These are phyloP conservation scores for Phytophthora cactorum DNA, from an alignment of 352 stramenopile species.

Conservation along the genomic window DNA sequence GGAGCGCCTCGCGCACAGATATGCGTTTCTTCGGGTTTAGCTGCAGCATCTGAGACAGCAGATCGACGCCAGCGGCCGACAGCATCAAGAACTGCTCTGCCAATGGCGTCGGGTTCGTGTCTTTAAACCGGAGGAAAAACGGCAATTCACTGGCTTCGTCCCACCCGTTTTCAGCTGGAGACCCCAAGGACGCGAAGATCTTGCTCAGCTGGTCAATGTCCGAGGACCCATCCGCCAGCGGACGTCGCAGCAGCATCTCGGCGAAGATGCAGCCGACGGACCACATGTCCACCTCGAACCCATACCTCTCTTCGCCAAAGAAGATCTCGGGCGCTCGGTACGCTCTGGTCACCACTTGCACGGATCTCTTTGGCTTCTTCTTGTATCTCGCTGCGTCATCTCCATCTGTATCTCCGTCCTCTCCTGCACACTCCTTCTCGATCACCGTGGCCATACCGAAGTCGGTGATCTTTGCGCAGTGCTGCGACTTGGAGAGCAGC, in stretches of 20 bases:
- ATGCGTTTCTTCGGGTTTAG: conserved; percentile 73
- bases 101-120: conserved; percentile 65
- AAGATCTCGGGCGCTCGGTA: conserved; percentile 83
- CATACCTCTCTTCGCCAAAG: conserved; percentile 73
- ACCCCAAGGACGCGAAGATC: conserved; percentile 73
- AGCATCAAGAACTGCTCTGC: conserved; percentile 64
- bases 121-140: conserved; percentile 80
- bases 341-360: conserved; percentile 78
- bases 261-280: conserved; percentile 83
- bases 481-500: conserved; percentile 52
- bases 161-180: conserved; percentile 71
- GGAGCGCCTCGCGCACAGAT: conserved; percentile 51
- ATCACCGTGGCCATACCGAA: conserved; percentile 77
- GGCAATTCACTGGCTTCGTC: conserved; percentile 56
- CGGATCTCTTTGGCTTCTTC: conserved; percentile 48
- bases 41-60: conserved; percentile 56
- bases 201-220: conserved; percentile 85
- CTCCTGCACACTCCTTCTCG: conserved; percentile 12
- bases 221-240: conserved; percentile 69
- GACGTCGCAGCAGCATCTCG: conserved; percentile 68
- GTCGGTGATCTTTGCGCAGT: conserved; percentile 77
- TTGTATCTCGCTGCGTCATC: conserved; percentile 11
- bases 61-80: conserved; percentile 54
- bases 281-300: conserved; percentile 75
- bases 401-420: conserved; percentile 17